Conservation (phyloP, 257 asterid genomes). For the Paraleonurus japonicus region DNA sequence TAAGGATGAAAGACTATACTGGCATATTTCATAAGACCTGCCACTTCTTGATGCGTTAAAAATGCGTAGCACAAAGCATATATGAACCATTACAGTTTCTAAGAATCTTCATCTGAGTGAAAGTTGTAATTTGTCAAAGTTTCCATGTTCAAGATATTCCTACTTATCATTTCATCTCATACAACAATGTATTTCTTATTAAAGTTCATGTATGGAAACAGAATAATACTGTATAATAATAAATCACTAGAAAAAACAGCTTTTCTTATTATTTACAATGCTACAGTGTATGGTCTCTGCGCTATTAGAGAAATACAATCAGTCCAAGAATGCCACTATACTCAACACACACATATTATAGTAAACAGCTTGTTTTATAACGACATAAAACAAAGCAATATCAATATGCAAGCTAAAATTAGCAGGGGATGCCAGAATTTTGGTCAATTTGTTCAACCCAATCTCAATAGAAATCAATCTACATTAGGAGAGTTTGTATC, state of each 20-base stretch:
- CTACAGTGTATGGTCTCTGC: neutral
- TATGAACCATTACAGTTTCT: neutral
- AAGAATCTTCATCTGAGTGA: neutral
- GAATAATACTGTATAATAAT: neutral
- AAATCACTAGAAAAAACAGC: neutral
- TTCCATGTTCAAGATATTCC: neutral
- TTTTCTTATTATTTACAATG: neutral
- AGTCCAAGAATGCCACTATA: neutral
- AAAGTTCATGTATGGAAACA: neutral
- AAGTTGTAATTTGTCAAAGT: neutral
- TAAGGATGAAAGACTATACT: no score
- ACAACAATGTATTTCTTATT: neutral
- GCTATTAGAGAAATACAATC: neutral
- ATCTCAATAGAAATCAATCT: no score
- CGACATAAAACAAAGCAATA: no score
- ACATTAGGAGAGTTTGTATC: no score
- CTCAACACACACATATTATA: no score
- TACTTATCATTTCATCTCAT: neutral
- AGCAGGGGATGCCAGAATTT: no score
- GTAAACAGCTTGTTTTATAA: no score
- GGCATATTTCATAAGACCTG: neutral
- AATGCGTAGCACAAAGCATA: neutral
- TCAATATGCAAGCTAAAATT: no score
- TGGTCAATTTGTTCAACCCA: no score
- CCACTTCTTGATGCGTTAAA: neutral